phyloP scores from a whole-genome alignment of 306 rosid species.

The Dicorynia guianensis region DNA sequence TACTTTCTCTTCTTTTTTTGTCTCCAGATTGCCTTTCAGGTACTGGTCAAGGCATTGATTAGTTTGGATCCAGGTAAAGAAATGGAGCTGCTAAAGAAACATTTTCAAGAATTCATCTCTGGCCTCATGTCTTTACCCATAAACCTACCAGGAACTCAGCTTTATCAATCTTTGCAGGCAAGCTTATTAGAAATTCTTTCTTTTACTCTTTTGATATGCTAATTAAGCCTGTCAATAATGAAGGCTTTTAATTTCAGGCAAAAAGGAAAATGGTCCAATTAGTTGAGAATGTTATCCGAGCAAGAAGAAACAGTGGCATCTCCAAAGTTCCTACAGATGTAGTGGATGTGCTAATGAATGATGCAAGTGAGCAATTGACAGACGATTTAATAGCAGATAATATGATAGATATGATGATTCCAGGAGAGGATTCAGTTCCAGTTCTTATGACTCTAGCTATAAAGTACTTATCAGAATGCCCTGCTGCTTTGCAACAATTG shows the following conservation, averaged over 20 bases:
- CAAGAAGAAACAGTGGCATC: conserved; percentile 55
- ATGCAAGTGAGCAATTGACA: conserved; percentile 69
- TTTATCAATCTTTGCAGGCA: conserved; percentile 84
- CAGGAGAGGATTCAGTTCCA: conserved; percentile 98
- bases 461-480: conserved; percentile 85
- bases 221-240: neutral
- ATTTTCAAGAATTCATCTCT: conserved; percentile 86
- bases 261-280: conserved; percentile 86
- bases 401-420: conserved; percentile 98
- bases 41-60: conserved; percentile 85
- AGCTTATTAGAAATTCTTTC: conserved; percentile 40
- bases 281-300: conserved; percentile 62
- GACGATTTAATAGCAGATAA: conserved; percentile 89
- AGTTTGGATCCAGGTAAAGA: conserved; percentile 82
- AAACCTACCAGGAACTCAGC: conserved; percentile 86
- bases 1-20: conserved; percentile 43
- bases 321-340: conserved; percentile 73
- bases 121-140: conserved; percentile 94
- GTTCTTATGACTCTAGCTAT: conserved; percentile 87
- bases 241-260: conserved; percentile 66
- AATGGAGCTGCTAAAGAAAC: conserved; percentile 79
- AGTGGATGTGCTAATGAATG: conserved; percentile 84
- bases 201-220: neutral
- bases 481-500: conserved; percentile 79
- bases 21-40: conserved; percentile 87